Evolutionary conservation across 176 grass and related monocot species (phyloP).

Genomic region (Panicum miliaceum): DNA sequence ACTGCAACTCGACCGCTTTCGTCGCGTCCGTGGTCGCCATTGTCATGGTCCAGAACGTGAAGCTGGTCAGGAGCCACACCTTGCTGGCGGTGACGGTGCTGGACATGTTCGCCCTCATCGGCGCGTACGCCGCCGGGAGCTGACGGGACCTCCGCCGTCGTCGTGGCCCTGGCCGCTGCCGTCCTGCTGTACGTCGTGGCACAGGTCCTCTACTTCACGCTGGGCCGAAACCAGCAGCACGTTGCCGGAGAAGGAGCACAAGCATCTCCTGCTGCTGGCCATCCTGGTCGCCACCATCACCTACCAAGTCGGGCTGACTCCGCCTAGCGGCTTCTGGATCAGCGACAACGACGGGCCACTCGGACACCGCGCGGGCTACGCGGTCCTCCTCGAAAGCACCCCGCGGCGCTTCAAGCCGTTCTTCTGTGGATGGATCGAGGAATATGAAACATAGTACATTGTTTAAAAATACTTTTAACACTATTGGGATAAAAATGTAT

Average conservation of each 20-base stretch:
- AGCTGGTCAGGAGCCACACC: neutral
- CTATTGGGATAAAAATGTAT: too few species aligned
- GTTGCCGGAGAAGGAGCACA: neutral
- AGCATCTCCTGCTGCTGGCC: slow-evolving; percentile 17
- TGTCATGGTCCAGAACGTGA: slow-evolving; percentile 33
- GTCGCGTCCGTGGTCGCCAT: slow-evolving; percentile 36
- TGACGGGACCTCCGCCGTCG: neutral
- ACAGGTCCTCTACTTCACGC: neutral
- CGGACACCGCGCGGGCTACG: neutral
- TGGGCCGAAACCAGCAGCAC: too few species aligned
- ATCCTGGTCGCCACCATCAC: slow-evolving; percentile 28
- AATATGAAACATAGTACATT: too few species aligned
- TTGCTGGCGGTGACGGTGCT: slow-evolving; percentile 21
- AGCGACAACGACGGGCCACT: neutral
- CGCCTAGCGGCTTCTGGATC: slow-evolving; percentile 7
- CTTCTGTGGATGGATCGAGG: too few species aligned
- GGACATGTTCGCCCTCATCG: slow-evolving; percentile 32
- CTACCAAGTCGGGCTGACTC: slow-evolving; percentile 30
- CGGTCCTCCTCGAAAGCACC: neutral
- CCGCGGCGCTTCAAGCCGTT: slow-evolving; percentile 13
- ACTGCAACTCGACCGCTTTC: slow-evolving; percentile 37
- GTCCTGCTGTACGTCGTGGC: neutral
- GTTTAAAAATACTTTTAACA: too few species aligned
- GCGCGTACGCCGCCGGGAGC: slow-evolving; percentile 31
- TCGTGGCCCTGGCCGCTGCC: neutral